Evolutionary conservation across 1,284 basidiomycete genomes (phyloP).

Genomic region (Afroboletus lepidellus): DNA sequence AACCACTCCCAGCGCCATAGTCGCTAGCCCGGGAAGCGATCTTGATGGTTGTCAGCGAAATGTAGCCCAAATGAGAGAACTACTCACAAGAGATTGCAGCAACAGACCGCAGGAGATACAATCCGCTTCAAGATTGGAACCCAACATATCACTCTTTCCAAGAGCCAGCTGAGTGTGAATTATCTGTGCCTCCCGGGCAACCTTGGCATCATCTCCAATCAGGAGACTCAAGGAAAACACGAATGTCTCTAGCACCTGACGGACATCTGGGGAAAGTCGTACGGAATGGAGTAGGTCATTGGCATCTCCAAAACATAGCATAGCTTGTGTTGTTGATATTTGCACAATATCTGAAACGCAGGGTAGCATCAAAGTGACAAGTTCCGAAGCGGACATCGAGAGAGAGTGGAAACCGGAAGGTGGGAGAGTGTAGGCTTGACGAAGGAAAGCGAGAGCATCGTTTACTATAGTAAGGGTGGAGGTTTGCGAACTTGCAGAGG

Average conservation of each 20-base stretch:
- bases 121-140: constrained; percentile 60
- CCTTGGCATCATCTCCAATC: constrained; percentile 67
- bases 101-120: constrained; percentile 60
- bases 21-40: constrained; percentile 54
- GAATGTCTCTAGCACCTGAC: constrained; percentile 59
- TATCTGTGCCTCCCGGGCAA: constrained; percentile 61
- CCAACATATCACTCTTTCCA: constrained; percentile 55
- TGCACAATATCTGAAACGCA: constrained; percentile 60
- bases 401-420: constrained; percentile 60
- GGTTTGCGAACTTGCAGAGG: constrained; percentile 45
- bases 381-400: constrained; percentile 57
- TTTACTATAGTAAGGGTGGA: constrained; percentile 54
- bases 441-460: constrained; percentile 58
- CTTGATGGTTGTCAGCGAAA: constrained; percentile 37
- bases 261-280: constrained; percentile 48
- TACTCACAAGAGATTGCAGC: constrained; percentile 56
- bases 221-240: constrained; percentile 56
- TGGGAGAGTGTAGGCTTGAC: constrained; percentile 55
- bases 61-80: not conserved
- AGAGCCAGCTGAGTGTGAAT: constrained; percentile 62
- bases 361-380: constrained; percentile 57
- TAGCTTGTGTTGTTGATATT: constrained; percentile 56
- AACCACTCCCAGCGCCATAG: constrained; percentile 61
- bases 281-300: constrained; percentile 54
- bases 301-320: constrained; percentile 52